Base-by-base conservation (phyloP, 352 stramenopile species). In the Globisporangium polare region DNA sequence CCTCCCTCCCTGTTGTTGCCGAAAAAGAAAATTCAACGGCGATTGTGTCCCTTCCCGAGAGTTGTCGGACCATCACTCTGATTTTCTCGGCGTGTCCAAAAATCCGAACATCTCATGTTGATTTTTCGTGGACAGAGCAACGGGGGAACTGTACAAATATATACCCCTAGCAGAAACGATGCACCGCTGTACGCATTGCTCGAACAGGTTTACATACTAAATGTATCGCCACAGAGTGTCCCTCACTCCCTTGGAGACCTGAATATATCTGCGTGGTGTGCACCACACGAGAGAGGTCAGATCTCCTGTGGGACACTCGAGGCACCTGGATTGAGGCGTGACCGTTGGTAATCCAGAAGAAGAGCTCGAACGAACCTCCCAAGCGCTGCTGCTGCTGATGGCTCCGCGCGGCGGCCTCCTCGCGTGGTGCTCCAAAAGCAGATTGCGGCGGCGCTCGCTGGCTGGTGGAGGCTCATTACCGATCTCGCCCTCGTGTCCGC, bases 81-180 rank as follows among this genome's bases (percentile, higher is more conserved):
- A 49, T 2, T 3, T n/a, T 31, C 3, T 5, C 0, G 31, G 1
- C 42, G 17, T 60, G 54, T 60, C 54, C 54, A 60, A 60, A 60
- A 60, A 60, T 60, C 54, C 41, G 54, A 60, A 31, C 54, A 60
- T n/a, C 22, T 51, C 54, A 53, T 60, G 0, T 60, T 60, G 54
- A 60, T 60, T 60, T 60, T 60, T 41, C 18, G 39, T 45, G 39
- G 3, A 59, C 5, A 50, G 22, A 59, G 53, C 49, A 37, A 41
- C 37, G 39, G 17, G 13, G 0, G 7, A 0, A 5, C 27, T 60
- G 10, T 51, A 13, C 15, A 53, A 60, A 5, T 22, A 0, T 0
- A 53, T 60, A 60, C 1, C 41, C n/a, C 27, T 31, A 2, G 0
- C 39, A 22, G 13, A 37, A 24, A 53, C 12, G 8, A 12, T 35